phyloP scores from a whole-genome alignment of 192 early-diverging fungal genomes.

The Entomortierella chlamydospora region DNA sequence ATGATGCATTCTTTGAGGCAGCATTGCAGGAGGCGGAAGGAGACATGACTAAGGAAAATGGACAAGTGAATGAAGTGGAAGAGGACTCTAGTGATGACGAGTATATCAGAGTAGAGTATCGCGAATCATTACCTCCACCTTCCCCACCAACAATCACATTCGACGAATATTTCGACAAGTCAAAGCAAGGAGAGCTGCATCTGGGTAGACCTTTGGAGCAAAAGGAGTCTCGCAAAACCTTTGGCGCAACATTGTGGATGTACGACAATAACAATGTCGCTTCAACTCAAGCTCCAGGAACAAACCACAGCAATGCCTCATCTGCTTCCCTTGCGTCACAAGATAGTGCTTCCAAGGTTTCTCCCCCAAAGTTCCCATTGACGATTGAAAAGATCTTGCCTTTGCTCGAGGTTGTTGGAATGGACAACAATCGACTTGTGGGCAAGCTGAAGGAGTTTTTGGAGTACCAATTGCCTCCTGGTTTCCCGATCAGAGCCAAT shows the following conservation, averaged over 20 bases:
- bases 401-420: slow-evolving; percentile 45
- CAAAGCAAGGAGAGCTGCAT: slow-evolving; percentile 35
- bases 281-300: background rate
- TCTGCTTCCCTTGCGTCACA: slow-evolving; percentile 1
- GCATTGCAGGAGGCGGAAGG: slow-evolving; percentile 27
- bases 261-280: slow-evolving; percentile 29
- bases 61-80: background rate
- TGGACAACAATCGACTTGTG: slow-evolving; percentile 54
- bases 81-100: slow-evolving; percentile 9
- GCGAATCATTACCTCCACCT: slow-evolving; percentile 34
- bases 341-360: background rate
- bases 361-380: slow-evolving; percentile 36
- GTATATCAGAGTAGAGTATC: background rate
- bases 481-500: slow-evolving; percentile 49
- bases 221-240: slow-evolving; percentile 39
- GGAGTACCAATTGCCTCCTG: slow-evolving; percentile 46
- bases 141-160: slow-evolving; percentile 33
- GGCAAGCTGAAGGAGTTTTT: slow-evolving; percentile 50
- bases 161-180: slow-evolving; percentile 44
- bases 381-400: slow-evolving; percentile 52
- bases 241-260: slow-evolving; percentile 54
- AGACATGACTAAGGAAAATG: slow-evolving; percentile 1
- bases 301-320: slow-evolving; percentile 9
- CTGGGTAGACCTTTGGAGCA: slow-evolving; percentile 48
- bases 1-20: slow-evolving; percentile 50